These are phyloP conservation scores for Pythium scleroteichum DNA, from an alignment of 352 stramenopile species.

Conservation along the genomic window DNA sequence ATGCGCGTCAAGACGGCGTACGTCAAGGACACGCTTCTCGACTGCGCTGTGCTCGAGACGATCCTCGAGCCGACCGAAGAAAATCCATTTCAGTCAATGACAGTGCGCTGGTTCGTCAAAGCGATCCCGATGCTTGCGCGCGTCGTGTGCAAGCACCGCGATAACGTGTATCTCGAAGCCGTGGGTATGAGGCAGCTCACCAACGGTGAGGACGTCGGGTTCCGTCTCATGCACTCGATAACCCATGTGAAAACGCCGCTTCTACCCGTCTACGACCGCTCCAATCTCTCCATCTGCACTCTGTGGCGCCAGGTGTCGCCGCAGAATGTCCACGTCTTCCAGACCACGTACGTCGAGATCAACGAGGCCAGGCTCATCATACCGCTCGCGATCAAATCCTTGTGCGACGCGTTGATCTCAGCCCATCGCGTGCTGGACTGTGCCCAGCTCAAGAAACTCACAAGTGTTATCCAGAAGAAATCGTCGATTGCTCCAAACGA, in stretches of 20 bases:
- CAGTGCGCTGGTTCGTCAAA: constrained; percentile 61
- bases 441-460: constrained; percentile 55
- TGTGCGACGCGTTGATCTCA: constrained; percentile 37
- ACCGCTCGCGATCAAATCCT: constrained; percentile 36
- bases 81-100: constrained; percentile 54
- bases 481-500: neutral
- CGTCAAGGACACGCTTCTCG: constrained; percentile 40
- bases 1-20: constrained; percentile 63
- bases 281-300: constrained; percentile 54
- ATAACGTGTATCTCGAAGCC: constrained; percentile 57
- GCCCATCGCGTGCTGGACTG: constrained; percentile 39
- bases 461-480: constrained; percentile 36
- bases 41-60: constrained; percentile 48
- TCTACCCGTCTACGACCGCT: constrained; percentile 37
- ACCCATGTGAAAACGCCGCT: constrained; percentile 46
- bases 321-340: neutral
- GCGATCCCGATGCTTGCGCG: constrained; percentile 40
- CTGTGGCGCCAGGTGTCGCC: constrained; percentile 36
- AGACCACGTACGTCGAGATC: constrained; percentile 7
- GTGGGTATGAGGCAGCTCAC: constrained; percentile 42
- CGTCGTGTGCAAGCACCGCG: constrained; percentile 41
- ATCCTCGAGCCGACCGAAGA: constrained; percentile 36
- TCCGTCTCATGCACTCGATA: constrained; percentile 59
- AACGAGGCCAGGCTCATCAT: constrained; percentile 28
- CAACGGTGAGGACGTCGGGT: constrained; percentile 50